Conservation (phyloP, 306 rosid species). For the Canavalia gladiata region DNA sequence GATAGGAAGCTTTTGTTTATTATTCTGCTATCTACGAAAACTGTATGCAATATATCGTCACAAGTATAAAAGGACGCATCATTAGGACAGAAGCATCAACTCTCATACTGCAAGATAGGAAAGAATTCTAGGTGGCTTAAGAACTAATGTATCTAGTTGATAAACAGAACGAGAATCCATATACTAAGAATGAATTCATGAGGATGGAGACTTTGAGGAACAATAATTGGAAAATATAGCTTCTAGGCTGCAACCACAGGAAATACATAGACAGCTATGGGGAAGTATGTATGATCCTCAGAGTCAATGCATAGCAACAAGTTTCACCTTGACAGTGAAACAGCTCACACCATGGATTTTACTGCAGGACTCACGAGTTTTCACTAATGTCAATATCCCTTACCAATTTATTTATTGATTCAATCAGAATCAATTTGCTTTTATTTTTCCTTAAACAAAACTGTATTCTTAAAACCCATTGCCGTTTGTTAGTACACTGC, state of each 20-base stretch:
- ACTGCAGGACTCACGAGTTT: neutral
- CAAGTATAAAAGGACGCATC: constrained; percentile 5
- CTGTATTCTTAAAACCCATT: neutral
- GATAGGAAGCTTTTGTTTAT: neutral
- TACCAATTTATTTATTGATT: neutral
- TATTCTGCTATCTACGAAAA: neutral
- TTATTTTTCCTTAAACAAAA: neutral
- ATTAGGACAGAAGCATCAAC: constrained; percentile 2
- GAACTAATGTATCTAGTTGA: neutral
- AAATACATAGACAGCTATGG: neutral
- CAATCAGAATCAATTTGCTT: neutral
- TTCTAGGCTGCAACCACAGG: neutral
- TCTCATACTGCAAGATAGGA: neutral
- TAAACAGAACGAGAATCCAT: neutral
- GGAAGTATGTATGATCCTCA: neutral
- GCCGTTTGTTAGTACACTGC: neutral
- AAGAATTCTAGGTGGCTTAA: neutral
- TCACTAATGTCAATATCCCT: neutral
- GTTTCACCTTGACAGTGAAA: neutral
- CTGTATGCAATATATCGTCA: neutral
- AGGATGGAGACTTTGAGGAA: neutral
- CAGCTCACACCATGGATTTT: neutral
- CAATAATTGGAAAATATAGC: neutral
- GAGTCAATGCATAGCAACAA: neutral
- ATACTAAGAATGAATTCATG: neutral